phyloP scores from a whole-genome alignment of 148 eudicot species.

The Rhododendron vialii region DNA sequence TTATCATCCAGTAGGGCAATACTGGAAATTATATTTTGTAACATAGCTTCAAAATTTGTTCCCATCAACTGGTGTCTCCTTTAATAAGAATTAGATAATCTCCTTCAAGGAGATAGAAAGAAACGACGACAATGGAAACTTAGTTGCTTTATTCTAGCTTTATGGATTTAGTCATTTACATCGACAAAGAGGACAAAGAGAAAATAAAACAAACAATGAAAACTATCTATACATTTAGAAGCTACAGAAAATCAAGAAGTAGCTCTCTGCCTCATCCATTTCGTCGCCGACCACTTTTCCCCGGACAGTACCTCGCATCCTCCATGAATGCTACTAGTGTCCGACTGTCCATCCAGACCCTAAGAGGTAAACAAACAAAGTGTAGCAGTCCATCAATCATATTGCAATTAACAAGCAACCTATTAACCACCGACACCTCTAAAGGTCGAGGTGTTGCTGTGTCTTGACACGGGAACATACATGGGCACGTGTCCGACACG shows the following conservation, averaged over 20 bases:
- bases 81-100: too few species aligned
- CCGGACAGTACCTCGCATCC: constrained; percentile 89
- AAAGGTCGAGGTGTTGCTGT: too few species aligned
- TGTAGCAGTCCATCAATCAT: neutral
- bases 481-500: too few species aligned
- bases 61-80: neutral
- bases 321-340: constrained; percentile 80
- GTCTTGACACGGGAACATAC: too few species aligned
- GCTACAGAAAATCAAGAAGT: constrained; percentile 25
- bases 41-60: neutral
- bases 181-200: neutral
- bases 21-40: neutral
- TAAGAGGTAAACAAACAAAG: constrained; percentile 18
- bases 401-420: neutral
- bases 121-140: neutral
- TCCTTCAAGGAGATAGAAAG: too few species aligned
- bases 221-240: neutral
- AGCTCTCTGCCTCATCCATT: constrained; percentile 91
- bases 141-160: neutral
- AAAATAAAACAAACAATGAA: neutral
- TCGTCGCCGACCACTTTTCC: constrained; percentile 98
- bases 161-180: neutral
- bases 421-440: too few species aligned
- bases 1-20: too few species aligned
- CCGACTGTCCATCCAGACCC: constrained; percentile 93